Evolutionary conservation across 148 eudicot genomes (phyloP).

Genomic region (Rhododendron williamsianum): DNA sequence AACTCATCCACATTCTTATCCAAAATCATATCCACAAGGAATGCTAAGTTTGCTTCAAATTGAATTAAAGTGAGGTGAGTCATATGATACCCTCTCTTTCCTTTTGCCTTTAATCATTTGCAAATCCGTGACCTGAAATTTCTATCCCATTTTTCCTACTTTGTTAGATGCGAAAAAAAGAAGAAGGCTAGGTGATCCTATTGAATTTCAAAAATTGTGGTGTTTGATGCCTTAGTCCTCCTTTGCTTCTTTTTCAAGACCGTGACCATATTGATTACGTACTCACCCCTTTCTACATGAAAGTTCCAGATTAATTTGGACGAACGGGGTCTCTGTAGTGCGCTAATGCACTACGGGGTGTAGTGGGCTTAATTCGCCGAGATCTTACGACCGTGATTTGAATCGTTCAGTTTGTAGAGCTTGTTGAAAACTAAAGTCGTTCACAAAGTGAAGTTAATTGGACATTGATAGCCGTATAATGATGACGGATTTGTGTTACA

Average conservation of each 20-base stretch:
- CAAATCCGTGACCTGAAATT: background rate
- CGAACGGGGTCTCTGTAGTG: background rate
- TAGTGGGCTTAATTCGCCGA: background rate
- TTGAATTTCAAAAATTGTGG: background rate
- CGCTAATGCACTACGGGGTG: background rate
- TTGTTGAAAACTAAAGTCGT: background rate
- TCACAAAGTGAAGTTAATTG: background rate
- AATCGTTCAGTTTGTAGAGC: background rate
- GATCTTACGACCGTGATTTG: background rate
- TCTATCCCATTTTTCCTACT: constrained; percentile 1
- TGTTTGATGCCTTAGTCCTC: background rate
- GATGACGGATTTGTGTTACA: background rate
- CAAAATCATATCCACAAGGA: constrained; percentile 9
- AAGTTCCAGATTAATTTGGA: background rate
- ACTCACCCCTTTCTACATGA: background rate
- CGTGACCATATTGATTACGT: background rate
- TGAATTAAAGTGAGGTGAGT: background rate
- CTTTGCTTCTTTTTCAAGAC: constrained; percentile 1
- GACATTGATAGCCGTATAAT: background rate
- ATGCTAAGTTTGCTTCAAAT: background rate
- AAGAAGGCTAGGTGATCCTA: background rate
- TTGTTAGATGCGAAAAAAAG: background rate
- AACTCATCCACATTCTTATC: background rate
- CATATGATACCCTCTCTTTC: constrained; percentile 1
- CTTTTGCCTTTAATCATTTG: background rate